Percentiles rank a stretch among this genome's conserved stretches.
These are phyloP conservation scores for Diaporthe ilicicola DNA, from an alignment of 2,329 filamentous ascomycete species.

Conservation along the genomic window DNA sequence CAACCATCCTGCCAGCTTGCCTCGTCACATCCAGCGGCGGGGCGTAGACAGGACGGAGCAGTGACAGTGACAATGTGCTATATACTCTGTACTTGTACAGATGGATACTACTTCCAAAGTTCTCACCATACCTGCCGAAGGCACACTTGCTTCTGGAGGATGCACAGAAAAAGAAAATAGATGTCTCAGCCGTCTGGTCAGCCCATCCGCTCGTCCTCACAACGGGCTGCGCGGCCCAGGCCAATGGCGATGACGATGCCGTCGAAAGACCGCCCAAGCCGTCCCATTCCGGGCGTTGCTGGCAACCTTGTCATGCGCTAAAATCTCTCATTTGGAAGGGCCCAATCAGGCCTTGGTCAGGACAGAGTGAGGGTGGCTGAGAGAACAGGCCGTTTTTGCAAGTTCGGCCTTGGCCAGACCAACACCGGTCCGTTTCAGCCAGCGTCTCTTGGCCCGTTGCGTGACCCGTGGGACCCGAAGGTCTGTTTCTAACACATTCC, in stretches of 20 bases:
- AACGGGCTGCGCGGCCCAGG: background rate
- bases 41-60: background rate
- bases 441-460: conserved; percentile 18
- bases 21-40: background rate
- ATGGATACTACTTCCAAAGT: background rate
- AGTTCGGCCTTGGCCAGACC: conserved; percentile 26
- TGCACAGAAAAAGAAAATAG: conserved; percentile 12
- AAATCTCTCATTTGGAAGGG: conserved; percentile 22
- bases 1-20: background rate
- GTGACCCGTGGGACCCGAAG: background rate
- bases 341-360: conserved; percentile 20
- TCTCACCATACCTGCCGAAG: background rate
- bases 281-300: conserved; percentile 5
- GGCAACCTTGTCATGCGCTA: conserved; percentile 14
- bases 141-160: background rate
- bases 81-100: background rate
- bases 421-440: conserved; percentile 26
- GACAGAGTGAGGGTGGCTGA: conserved; percentile 20
- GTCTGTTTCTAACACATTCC: conserved; percentile 15
- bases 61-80: background rate
- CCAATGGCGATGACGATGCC: conserved; percentile 20
- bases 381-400: conserved; percentile 22
- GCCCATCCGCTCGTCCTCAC: conserved; percentile 9
- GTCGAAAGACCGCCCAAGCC: conserved; percentile 15
- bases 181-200: conserved; percentile 17